Base-by-base conservation (phyloP, 768 basidiomycete genomes). In the Kwoniella sp. region DNA sequence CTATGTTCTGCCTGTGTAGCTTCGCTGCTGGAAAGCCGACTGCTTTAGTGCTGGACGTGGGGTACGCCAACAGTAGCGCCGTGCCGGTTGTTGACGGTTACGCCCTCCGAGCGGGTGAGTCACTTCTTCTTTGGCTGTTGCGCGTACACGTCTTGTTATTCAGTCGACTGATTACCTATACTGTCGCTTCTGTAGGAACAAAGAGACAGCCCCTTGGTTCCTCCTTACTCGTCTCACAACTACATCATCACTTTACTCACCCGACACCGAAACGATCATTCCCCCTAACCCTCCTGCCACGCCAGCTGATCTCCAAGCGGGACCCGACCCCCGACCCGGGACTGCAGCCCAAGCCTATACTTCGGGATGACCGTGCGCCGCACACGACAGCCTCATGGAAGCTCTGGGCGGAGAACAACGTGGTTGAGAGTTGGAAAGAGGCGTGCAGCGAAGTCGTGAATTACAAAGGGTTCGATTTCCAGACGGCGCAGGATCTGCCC, bases 21-120 rank as follows among this genome's bases (percentile, higher is more conserved):
- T 99, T 99, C 79, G 92, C 95, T 17, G 90, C 94, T 58, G 96
- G 96, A 29, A 94, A 92, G 77, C 94, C 93, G 1, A 93, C 96
- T n/a, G 94, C 96, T 1, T 84, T 98, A 53, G 92, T 99, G 1
- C 87, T 99, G 47, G 96, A 99, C 73, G 86, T 98, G 53, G 96
- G 96, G 4, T 89, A 92, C 68, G 86, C 90, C 13, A 87, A 89
- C 79, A 90, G 90, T 15, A 95, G 91, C 72, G 91, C 95, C 15
- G 93, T 92, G 0, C 96, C 96, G 4, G 90, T 99, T 22, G 92
- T 94, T 3, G 96, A 99, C 72, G 96, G 96, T 3, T 99, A 97
- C 74, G 96, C 98, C 48, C 86, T 99, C 50, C 86, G 94, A 74
- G 96, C 95, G 86, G 95, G 95, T 89, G 51, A 51, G 79, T 61